Conservation (phyloP, 495 filamentous ascomycete species). For the Ramalina peruviana region DNA sequence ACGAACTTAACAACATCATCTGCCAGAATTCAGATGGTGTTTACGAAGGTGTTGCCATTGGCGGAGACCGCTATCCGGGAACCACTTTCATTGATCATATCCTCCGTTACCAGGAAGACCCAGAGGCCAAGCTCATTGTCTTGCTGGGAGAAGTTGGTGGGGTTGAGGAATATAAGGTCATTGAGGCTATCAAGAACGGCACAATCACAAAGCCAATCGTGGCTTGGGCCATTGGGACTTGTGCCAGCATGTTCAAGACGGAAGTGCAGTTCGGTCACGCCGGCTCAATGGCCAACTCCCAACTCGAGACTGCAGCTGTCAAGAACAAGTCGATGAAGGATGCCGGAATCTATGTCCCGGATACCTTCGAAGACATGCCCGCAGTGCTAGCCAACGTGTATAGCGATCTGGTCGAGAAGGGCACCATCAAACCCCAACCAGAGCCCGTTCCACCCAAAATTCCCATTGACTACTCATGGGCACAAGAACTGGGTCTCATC, state of each 20-base stretch:
- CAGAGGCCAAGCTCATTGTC: slow-evolving; percentile 91
- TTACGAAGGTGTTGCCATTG: slow-evolving; percentile 97
- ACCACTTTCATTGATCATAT: slow-evolving; percentile 99
- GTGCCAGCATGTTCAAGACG: slow-evolving; percentile 99
- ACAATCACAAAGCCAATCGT: slow-evolving; percentile 95
- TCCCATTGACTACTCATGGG: slow-evolving; percentile 99
- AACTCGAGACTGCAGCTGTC: slow-evolving; percentile 87
- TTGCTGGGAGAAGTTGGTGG: slow-evolving; percentile 97
- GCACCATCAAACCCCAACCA: slow-evolving; percentile 66
- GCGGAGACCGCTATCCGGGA: slow-evolving; percentile 95
- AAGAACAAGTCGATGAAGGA: slow-evolving; percentile 97
- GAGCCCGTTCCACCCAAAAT: slow-evolving; percentile 97
- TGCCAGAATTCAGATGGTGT: slow-evolving; percentile 91
- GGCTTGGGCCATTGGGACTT: slow-evolving; percentile 98
- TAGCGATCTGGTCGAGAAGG: slow-evolving; percentile 66
- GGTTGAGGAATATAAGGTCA: slow-evolving; percentile 98
- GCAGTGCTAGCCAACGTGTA: slow-evolving; percentile 62
- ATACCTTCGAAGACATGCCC: slow-evolving; percentile 95
- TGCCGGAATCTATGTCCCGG: slow-evolving; percentile 84
- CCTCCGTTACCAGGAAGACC: slow-evolving; percentile 85
- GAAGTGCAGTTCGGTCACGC: slow-evolving; percentile 99
- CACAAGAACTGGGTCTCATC: slow-evolving; percentile 96
- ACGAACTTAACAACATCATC: slow-evolving; percentile 99
- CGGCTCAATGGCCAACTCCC: slow-evolving; percentile 95
- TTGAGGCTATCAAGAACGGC: slow-evolving; percentile 91